phyloP scores from a whole-genome alignment of 257 asterid genomes.

The Misopates orontium region DNA sequence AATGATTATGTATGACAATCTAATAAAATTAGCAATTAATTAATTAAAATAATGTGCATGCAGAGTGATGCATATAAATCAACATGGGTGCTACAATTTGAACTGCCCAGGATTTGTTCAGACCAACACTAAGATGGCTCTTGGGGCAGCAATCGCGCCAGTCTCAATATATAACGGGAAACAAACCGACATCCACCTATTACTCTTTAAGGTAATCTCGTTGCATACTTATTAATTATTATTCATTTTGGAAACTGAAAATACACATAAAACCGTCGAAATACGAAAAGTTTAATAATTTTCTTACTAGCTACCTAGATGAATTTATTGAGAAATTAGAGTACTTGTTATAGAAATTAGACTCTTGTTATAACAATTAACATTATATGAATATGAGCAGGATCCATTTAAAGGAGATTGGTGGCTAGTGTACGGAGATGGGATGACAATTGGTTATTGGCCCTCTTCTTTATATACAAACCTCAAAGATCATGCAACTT shows the following conservation, averaged over 20 bases:
- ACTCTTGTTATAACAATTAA: not conserved
- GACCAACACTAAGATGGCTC: constrained; percentile 72
- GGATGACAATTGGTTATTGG: constrained; percentile 57
- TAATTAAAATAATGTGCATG: constrained; percentile 7
- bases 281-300: no score
- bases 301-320: no score
- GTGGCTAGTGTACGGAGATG: constrained; percentile 63
- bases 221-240: no score
- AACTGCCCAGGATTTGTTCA: constrained; percentile 90
- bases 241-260: not conserved
- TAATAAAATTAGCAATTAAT: not conserved
- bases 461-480: constrained; percentile 54
- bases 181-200: constrained; percentile 78
- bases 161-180: constrained; percentile 65
- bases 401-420: constrained; percentile 64
- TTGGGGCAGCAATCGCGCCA: constrained; percentile 93
- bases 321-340: no score
- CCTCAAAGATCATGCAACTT: constrained; percentile 45
- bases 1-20: constrained; percentile 13
- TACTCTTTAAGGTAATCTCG: constrained; percentile 78
- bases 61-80: constrained; percentile 93
- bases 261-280: no score
- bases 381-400: constrained; percentile 24
- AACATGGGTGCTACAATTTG: constrained; percentile 90
- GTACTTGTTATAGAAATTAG: no score